Evolutionary conservation across 2,329 filamentous ascomycete genomes (phyloP), one percentile per base, ranked within the genome.

Genomic region (Pyrenophora graminea): DNA sequence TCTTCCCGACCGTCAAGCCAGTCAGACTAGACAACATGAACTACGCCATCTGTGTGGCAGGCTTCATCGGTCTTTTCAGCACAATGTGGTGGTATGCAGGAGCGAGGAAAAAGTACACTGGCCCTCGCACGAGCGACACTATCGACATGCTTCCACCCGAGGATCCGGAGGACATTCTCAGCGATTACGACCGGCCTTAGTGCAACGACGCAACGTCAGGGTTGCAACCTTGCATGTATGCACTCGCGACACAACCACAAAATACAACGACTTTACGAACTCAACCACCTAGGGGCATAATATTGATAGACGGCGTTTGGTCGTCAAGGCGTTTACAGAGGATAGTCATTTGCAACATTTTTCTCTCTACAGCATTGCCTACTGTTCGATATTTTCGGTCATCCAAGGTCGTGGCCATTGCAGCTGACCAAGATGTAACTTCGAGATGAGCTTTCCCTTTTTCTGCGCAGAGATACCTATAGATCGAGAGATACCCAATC

Each of bases 51-150:
- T 76, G 73, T 17, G 76, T 79, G 2, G 76, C 74, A 0, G 75
- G 55, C 0, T 72, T 76, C 30, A 85, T 85, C 60, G 79, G 79
- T 0, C 58, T 77, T 19, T 77, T 78, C 48, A 77, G 76, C 39
- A 63, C 77, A 13, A 50, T 63, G 2, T 79, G 76, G 76, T 78
- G 76, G 75, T 78, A 73, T 55, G 62, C 71, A 2, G 72, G 69
- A 7, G 74, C 74, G 33, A 62, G 70, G 34, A 72, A 73, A 60
- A 82, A 77, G 58, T 86, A 86, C 62, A 83, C 76, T 4, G 83
- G 83, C 1, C 83, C 83, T 17, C 77, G 80, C 31, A 85, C 83
- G 4, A 81, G 77, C 46, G 81, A 84, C 42, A 75, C 79, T 7
- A 73, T 79, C 51, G 68, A 74, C 32, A 63, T 72, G 50, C 64